Evolutionary conservation across 2,329 filamentous ascomycete species (phyloP), one percentile per base, ranked within the genome.

Genomic region (Apiospora sp.): DNA sequence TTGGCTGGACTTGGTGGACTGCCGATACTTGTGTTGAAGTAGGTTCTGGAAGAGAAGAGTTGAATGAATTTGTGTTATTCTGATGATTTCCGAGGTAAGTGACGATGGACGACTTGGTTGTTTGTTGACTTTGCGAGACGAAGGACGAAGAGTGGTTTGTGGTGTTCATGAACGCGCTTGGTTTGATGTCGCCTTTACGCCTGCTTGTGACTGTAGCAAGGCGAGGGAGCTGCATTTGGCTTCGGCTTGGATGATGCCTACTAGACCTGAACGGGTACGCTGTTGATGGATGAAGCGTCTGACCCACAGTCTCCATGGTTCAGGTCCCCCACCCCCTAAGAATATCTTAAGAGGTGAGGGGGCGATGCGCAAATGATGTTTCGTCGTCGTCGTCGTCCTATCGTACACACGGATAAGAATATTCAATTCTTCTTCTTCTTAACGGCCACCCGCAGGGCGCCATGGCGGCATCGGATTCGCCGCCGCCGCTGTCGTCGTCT

Each of bases 261-360:
- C 68, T 70, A 70, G 68, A 70, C 68, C 44, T 54, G 46, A 70
- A 70, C 68, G 68, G 68, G 68, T 70, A 69, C 68, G 68, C 68
- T 49, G 27, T 70, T 19, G 49, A 46, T 51, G 68, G 44, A 46
- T 16, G 44, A 70, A 70, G 68, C 68, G 68, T 54, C 46, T 70
- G 68, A 70, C 68, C 68, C 68, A 69, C 68, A 51, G 68, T 70
- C 68, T 51, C 68, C 68, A 27, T 70, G 68, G 68, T 70, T 70
- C 46, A 70, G 24, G 68, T 19, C 68, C 68, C 68, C 16, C 43
- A 27, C 48, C 48, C 48, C 48, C n/a, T 51, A 51, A 51, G 22
- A 7, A 51, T 51, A 12, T 13, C 48, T 24, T 51, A 51, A 51
- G n/a, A 27, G 48, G n/a, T 24, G n/a, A 14, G 48, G 48, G 48